Percentiles rank a stretch among this genome's conserved stretches.
Conservation (phyloP, 345 rosid species). For the Linum tenue region DNA sequence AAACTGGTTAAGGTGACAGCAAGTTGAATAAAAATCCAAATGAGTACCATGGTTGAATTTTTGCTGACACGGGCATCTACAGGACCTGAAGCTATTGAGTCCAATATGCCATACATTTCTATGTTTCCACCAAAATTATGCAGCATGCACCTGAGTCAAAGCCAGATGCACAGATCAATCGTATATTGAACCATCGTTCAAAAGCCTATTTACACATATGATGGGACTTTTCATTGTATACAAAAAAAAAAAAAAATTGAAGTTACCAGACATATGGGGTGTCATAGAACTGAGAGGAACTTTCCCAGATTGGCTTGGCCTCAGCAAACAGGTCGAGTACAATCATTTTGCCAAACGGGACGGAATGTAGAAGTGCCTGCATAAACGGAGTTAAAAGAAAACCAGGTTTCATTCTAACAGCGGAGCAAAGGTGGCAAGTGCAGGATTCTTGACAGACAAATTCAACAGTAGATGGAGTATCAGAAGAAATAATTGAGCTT, state of each 20-base stretch:
- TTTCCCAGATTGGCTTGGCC: slow-evolving; percentile 76
- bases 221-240: slow-evolving; percentile 1
- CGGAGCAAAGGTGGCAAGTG: background rate
- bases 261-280: slow-evolving; percentile 85
- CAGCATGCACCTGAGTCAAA: slow-evolving; percentile 68
- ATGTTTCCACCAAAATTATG: slow-evolving; percentile 95
- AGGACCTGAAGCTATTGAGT: slow-evolving; percentile 75
- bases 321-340: slow-evolving; percentile 94
- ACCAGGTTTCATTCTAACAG: too few species aligned
- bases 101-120: slow-evolving; percentile 82
- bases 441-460: background rate
- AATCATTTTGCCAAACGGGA: slow-evolving; percentile 86
- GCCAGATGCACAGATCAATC: background rate
- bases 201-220: slow-evolving; percentile 1
- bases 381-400: slow-evolving; percentile 6
- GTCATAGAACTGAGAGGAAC: slow-evolving; percentile 76
- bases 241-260: slow-evolving; percentile 2
- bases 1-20: background rate
- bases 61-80: slow-evolving; percentile 62
- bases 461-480: background rate
- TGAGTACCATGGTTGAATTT: slow-evolving; percentile 82
- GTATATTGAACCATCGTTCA: background rate
- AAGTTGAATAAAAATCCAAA: slow-evolving; percentile 1
- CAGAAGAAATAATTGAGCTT: too few species aligned
- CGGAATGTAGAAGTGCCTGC: slow-evolving; percentile 93